phyloP scores from a whole-genome alignment of 345 rosid genomes.

The Linum usitatissimum region DNA sequence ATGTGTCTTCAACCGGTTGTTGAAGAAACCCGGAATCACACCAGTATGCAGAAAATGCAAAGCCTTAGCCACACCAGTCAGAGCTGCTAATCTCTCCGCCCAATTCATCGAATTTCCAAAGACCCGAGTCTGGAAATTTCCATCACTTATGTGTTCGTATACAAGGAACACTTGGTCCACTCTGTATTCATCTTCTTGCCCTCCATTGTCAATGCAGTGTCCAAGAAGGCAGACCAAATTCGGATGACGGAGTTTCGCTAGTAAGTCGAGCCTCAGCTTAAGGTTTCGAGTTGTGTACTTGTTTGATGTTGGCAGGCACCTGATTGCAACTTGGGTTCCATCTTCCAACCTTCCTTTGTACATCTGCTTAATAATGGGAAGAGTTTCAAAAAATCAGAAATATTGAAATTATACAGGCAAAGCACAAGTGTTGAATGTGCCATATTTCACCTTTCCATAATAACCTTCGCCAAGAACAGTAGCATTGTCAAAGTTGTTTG shows the following conservation, averaged over 20 bases:
- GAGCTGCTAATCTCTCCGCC: slow-evolving; percentile 56
- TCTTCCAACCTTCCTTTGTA: slow-evolving; percentile 33
- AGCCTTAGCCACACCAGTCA: slow-evolving; percentile 54
- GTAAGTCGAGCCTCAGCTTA: slow-evolving; percentile 37
- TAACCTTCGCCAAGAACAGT: slow-evolving; percentile 34
- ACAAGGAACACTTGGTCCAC: slow-evolving; percentile 33
- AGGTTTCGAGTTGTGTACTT: slow-evolving; percentile 36
- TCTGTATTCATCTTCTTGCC: slow-evolving; percentile 26
- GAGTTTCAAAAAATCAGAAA: not conserved
- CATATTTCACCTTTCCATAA: slow-evolving; percentile 27
- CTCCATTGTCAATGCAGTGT: slow-evolving; percentile 36
- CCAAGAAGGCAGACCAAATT: slow-evolving; percentile 47
- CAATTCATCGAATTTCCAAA: slow-evolving; percentile 41
- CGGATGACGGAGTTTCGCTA: slow-evolving; percentile 41
- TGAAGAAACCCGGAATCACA: slow-evolving; percentile 71
- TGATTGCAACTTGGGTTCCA: slow-evolving; percentile 36
- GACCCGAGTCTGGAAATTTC: slow-evolving; percentile 34
- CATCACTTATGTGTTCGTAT: slow-evolving; percentile 31
- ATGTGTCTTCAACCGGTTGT: slow-evolving; percentile 52
- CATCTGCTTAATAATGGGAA: slow-evolving; percentile 21
- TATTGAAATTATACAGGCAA: not conserved
- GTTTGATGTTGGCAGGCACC: slow-evolving; percentile 36
- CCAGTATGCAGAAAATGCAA: slow-evolving; percentile 78
- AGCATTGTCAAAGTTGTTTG: slow-evolving; percentile 31
- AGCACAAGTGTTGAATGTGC: not conserved